These are phyloP conservation scores for Colletotrichum eremochloae DNA, from an alignment of 2,329 filamentous ascomycete species.

Conservation along the genomic window DNA sequence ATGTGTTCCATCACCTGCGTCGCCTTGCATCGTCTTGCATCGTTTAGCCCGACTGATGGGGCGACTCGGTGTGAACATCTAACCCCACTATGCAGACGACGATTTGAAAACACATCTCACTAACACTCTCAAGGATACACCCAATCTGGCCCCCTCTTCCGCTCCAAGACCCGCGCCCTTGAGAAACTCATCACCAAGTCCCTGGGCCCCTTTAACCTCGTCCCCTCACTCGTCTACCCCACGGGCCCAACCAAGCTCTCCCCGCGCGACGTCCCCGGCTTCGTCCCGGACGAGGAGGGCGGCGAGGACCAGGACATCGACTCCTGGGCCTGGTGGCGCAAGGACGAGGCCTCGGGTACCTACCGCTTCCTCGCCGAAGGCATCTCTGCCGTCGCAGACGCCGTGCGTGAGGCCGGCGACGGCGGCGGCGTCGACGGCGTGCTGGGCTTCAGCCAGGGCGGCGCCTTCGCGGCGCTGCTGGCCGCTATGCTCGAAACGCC, in stretches of 20 bases:
- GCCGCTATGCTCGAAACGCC: slow-evolving; percentile 77
- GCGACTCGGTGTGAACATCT: not conserved
- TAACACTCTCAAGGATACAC: slow-evolving; percentile 75
- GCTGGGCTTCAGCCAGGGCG: slow-evolving; percentile 87
- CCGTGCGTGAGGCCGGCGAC: slow-evolving; percentile 73
- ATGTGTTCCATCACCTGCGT: not conserved
- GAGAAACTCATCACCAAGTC: slow-evolving; percentile 84
- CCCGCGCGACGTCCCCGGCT: slow-evolving; percentile 78
- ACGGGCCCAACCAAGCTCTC: slow-evolving; percentile 75
- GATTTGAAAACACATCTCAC: not conserved
- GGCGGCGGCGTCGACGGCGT: slow-evolving; percentile 82
- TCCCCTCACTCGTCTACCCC: slow-evolving; percentile 73
- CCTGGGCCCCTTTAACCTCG: slow-evolving; percentile 71
- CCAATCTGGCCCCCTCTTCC: slow-evolving; percentile 85
- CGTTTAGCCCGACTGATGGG: too few relatives aligned
- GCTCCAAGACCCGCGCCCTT: slow-evolving; percentile 87
- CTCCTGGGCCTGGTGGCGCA: slow-evolving; percentile 86
- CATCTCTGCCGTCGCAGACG: slow-evolving; percentile 71
- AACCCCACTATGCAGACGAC: not conserved
- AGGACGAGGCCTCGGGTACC: slow-evolving; percentile 70
- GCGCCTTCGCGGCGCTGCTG: slow-evolving; percentile 78
- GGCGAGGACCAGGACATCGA: slow-evolving; percentile 66
- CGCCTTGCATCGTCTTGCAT: not conserved
- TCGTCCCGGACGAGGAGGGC: slow-evolving; percentile 53
- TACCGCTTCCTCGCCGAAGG: slow-evolving; percentile 81